A percentile compares a stretch with the other conserved stretches of the same genome.
These are phyloP conservation scores for Clarireedia hainanense DNA, from an alignment of 2,329 filamentous ascomycete species.

Conservation along the genomic window DNA sequence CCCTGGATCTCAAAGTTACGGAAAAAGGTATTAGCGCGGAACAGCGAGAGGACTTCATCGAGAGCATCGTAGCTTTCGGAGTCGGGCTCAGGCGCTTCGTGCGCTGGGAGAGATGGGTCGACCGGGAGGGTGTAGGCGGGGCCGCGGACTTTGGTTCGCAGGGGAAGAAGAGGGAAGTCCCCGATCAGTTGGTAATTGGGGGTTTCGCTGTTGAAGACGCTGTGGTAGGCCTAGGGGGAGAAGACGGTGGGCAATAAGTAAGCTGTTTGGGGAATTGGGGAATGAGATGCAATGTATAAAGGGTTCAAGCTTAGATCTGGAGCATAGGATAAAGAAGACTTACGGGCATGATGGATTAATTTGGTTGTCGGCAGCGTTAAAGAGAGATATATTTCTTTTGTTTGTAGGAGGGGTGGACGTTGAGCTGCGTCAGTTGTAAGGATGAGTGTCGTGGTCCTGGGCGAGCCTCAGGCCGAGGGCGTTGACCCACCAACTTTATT, in stretches of 20 bases:
- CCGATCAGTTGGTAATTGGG: slow-evolving; percentile 50
- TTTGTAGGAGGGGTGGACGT: background rate
- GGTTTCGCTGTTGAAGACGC: slow-evolving; percentile 81
- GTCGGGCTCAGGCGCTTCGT: slow-evolving; percentile 64
- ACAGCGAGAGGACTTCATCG: slow-evolving; percentile 86
- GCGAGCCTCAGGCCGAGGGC: background rate
- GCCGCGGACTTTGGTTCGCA: slow-evolving; percentile 92
- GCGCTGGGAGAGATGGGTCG: slow-evolving; percentile 35
- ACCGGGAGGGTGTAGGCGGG: slow-evolving; percentile 80
- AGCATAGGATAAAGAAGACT: background rate
- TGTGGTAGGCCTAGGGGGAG: slow-evolving; percentile 77
- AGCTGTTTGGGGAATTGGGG: background rate
- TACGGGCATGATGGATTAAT: background rate
- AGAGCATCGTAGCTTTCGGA: slow-evolving; percentile 92
- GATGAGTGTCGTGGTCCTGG: background rate
- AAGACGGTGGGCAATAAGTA: slow-evolving; percentile 1
- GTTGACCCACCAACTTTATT: background rate
- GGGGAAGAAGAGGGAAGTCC: slow-evolving; percentile 90
- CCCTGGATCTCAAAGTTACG: slow-evolving; percentile 99
- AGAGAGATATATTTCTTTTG: background rate
- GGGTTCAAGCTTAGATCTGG: too few species aligned
- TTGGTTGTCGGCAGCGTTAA: background rate
- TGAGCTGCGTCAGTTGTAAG: too few species aligned
- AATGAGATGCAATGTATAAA: background rate
- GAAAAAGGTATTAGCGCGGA: slow-evolving; percentile 98